Base-by-base conservation (phyloP, 116 monocot genomes). In the Iris pallida region DNA sequence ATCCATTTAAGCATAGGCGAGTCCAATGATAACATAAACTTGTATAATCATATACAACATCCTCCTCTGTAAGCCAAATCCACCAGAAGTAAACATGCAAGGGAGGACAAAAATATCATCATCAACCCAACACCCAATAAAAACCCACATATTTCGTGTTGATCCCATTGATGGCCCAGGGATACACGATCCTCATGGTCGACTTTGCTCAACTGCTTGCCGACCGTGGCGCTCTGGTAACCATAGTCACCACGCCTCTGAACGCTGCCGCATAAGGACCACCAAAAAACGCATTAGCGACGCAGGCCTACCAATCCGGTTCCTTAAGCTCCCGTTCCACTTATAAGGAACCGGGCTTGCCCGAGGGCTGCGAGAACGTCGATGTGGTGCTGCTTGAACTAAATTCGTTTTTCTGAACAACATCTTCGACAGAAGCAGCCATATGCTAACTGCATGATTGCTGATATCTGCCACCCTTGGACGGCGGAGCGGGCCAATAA, bases 121-220 rank as follows among this genome's bases (percentile, higher is more conserved):
- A n/a, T n/a, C n/a, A n/a, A n/a, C n/a, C n/a, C n/a, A n/a, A n/a
- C n/a, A n/a, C n/a, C n/a, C n/a, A n/a, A n/a, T n/a, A n/a, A n/a
- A n/a, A n/a, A n/a, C n/a, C n/a, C n/a, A n/a, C n/a, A n/a, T n/a
- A 82, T 45, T 82, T 82, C 60, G 42, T 77, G 9, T 8, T 82
- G 40, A 58, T 81, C 41, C 76, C 81, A 8, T 20, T 76, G 8
- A 42, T 75, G 12, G 81, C 81, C 4, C 81, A 81, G 42, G 81
- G 80, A 53, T 76, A 81, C 76, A 48, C 76, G 59, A 81, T 81
- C 68, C 81, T 76, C 48, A 81, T 76, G 81, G 15, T 66, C 40
- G 81, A 81, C 76, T 4, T 81, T 11, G 81, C 76, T 0, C 42
- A 12, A 12, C 56, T 81, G 44, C 67, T 81, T 11, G 71, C 76